Percentiles rank a stretch among this genome's conserved stretches.
phyloP scores from a whole-genome alignment of 257 asterid species.

The Euphrasia confusa region DNA sequence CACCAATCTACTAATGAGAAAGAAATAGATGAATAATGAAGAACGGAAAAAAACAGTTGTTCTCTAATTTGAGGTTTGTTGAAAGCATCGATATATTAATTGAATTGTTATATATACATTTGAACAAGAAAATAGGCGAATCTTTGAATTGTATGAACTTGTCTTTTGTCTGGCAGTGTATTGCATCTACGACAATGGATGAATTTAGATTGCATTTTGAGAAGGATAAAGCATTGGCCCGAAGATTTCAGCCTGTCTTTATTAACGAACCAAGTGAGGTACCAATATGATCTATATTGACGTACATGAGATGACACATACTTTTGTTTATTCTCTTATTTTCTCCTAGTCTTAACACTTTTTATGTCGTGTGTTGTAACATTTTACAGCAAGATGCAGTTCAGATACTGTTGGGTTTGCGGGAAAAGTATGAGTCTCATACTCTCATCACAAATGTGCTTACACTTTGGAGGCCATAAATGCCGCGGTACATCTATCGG shows the following conservation, averaged over 20 bases:
- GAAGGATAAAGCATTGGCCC: conserved; percentile 88
- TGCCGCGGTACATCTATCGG: conserved; percentile 90
- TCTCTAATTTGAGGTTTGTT: conserved; percentile 18
- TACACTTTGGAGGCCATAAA: conserved; percentile 83
- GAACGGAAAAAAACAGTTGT: neutral
- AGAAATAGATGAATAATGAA: neutral
- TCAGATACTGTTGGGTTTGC: conserved; percentile 77
- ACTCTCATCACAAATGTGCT: conserved; percentile 83
- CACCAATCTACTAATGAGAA: neutral
- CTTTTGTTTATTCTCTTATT: conserved; percentile 2
- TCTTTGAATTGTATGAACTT: conserved; percentile 23
- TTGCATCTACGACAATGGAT: conserved; percentile 94
- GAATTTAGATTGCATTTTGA: conserved; percentile 85
- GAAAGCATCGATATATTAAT: neutral
- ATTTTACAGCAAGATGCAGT: conserved; percentile 71
- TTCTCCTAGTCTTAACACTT: conserved; percentile 21
- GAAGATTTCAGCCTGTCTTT: conserved; percentile 89
- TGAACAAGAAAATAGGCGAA: conserved; percentile 14
- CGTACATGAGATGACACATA: conserved; percentile 4
- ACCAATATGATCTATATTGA: conserved; percentile 23
- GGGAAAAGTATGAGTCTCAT: conserved; percentile 75
- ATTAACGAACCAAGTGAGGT: conserved; percentile 89
- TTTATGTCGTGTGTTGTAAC: conserved; percentile 20
- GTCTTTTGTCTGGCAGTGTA: conserved; percentile 56
- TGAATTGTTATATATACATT: conserved; percentile 23